phyloP scores from a whole-genome alignment of 1,139 yeast genomes.

The Debaryomycetaceae sp. region DNA sequence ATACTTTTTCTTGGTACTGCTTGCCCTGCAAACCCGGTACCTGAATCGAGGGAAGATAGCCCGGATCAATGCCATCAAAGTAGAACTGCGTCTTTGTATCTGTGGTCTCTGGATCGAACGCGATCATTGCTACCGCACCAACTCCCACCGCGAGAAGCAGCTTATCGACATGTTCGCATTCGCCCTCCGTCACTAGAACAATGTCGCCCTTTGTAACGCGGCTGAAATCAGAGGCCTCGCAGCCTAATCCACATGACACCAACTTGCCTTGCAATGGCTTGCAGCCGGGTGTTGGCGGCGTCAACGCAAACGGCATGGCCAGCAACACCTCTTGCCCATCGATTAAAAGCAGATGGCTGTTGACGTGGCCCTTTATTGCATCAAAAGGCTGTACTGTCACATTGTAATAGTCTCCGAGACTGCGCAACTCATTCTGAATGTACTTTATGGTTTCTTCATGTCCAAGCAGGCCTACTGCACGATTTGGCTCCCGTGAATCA shows the following conservation, averaged over 20 bases:
- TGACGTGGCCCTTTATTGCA: slow-evolving; percentile 62
- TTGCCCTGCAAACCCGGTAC: slow-evolving; percentile 49
- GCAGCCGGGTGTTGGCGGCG: slow-evolving; percentile 65
- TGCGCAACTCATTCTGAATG: slow-evolving; percentile 45
- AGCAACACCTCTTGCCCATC: slow-evolving; percentile 45
- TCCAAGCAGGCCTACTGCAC: slow-evolving; percentile 86
- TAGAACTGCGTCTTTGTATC: slow-evolving; percentile 44
- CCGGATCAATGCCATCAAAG: slow-evolving; percentile 58
- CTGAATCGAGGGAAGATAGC: slow-evolving; percentile 65
- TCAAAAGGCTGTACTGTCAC: slow-evolving; percentile 57
- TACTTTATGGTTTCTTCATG: slow-evolving; percentile 72
- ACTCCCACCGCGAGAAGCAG: slow-evolving; percentile 62
- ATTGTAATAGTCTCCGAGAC: slow-evolving; percentile 54
- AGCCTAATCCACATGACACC: slow-evolving; percentile 57
- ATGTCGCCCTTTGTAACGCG: slow-evolving; percentile 35
- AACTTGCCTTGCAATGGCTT: slow-evolving; percentile 53
- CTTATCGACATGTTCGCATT: slow-evolving; percentile 74
- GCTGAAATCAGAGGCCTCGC: slow-evolving; percentile 53
- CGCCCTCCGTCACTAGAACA: slow-evolving; percentile 71
- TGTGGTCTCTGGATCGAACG: slow-evolving; percentile 60
- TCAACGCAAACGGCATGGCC: slow-evolving; percentile 46
- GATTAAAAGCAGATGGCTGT: slow-evolving; percentile 38
- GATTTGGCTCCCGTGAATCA: slow-evolving; percentile 72
- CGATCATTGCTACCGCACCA: slow-evolving; percentile 70
- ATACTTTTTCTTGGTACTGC: slow-evolving; percentile 26